These are phyloP conservation scores for Chlorella sp. DNA, from an alignment of 139 green algal genomes.

Conservation along the genomic window DNA sequence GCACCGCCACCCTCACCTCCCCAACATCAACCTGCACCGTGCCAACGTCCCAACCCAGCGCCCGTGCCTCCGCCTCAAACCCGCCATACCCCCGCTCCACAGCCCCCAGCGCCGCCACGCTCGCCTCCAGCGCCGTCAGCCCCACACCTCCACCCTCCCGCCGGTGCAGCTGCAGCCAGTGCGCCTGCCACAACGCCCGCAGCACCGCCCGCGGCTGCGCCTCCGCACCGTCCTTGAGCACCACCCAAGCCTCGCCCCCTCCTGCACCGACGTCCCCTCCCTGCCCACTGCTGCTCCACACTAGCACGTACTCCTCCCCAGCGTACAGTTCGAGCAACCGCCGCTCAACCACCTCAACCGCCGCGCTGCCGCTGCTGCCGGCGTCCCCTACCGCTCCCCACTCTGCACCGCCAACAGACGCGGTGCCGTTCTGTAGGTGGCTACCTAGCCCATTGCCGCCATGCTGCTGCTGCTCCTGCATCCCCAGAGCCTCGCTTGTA, in stretches of 20 bases:
- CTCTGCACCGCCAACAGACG: background rate
- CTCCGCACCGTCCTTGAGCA: background rate
- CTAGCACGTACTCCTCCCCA: background rate
- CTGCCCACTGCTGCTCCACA: too few species aligned
- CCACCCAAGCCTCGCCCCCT: background rate
- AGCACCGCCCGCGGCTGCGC: background rate
- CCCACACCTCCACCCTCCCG: background rate
- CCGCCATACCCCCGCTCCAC: background rate
- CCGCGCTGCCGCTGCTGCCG: background rate
- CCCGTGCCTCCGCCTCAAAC: background rate
- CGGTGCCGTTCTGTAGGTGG: too few species aligned
- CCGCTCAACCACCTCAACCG: background rate
- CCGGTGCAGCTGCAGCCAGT: background rate
- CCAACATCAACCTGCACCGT: background rate
- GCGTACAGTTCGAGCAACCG: background rate
- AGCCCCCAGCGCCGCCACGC: background rate
- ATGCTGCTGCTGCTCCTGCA: too few species aligned
- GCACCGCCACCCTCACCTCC: background rate
- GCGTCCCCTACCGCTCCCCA: too few species aligned
- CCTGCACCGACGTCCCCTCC: too few species aligned
- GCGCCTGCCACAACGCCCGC: background rate
- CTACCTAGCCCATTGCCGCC: too few species aligned
- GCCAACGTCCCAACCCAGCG: background rate
- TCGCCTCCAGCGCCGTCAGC: background rate
- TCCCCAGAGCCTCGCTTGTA: background rate